phyloP scores from a whole-genome alignment of 208 protist genomes.

The Leptomonas pyrrhocoris region DNA sequence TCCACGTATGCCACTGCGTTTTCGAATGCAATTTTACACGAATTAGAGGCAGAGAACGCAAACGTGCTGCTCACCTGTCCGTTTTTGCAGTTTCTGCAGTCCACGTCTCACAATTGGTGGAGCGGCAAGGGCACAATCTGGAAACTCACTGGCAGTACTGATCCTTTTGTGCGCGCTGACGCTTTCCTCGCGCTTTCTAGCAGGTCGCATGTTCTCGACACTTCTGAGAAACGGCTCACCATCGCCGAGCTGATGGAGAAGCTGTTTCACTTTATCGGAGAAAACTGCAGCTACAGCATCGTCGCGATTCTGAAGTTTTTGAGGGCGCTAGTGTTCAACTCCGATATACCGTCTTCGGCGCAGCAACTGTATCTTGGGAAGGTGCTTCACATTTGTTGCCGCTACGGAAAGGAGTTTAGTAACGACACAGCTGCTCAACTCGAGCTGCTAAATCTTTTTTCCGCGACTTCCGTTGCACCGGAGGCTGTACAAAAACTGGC shows the following conservation, averaged over 20 bases:
- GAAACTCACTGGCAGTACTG: constrained; percentile 6
- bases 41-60: constrained; percentile 1
- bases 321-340: not conserved
- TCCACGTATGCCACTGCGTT: not conserved
- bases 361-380: constrained; percentile 14
- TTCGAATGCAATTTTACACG: not conserved
- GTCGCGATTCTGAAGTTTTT: constrained; percentile 28
- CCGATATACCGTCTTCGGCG: constrained; percentile 2
- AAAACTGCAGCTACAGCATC: constrained; percentile 24
- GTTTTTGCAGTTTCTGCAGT: constrained; percentile 33
- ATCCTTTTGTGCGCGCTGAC: constrained; percentile 38
- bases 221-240: constrained; percentile 7
- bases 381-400: constrained; percentile 25
- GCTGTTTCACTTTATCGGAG: constrained; percentile 12
- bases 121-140: not conserved
- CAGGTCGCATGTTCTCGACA: not conserved
- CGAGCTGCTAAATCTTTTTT: constrained; percentile 20
- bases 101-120: constrained; percentile 11
- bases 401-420: constrained; percentile 18
- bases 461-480: not conserved
- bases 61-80: constrained; percentile 28
- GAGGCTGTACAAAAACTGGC: constrained; percentile 1
- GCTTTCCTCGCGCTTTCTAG: constrained; percentile 15
- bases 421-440: constrained; percentile 19
- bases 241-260: constrained; percentile 22